phyloP scores from a whole-genome alignment of 2,329 filamentous ascomycete species.

The Pseudomassariella vexata region DNA sequence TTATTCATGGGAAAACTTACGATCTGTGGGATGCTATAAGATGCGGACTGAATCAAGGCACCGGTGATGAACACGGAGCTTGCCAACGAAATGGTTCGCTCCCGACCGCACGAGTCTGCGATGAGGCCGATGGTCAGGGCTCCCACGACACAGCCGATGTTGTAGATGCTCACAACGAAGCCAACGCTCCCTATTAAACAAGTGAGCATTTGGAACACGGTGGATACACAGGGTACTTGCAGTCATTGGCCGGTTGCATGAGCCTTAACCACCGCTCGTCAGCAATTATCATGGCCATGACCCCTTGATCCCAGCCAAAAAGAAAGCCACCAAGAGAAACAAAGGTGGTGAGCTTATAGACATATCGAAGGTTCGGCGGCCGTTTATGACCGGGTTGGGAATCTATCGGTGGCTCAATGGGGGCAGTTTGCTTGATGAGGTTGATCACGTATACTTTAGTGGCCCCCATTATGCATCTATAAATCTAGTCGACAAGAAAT shows the following conservation, averaged over 20 bases:
- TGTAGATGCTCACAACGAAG: constrained; percentile 24
- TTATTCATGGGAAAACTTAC: constrained; percentile 8
- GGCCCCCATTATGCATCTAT: no score
- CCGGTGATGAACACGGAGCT: constrained; percentile 20
- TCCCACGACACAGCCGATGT: constrained; percentile 23
- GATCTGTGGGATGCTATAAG: constrained; percentile 19
- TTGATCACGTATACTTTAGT: no score
- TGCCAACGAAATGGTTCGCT: constrained; percentile 21
- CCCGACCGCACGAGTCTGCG: constrained; percentile 20
- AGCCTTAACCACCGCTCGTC: constrained; percentile 21
- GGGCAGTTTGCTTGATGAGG: constrained; percentile 21
- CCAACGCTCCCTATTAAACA: constrained; percentile 15
- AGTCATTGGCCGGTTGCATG: constrained; percentile 22
- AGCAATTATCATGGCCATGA: constrained; percentile 26
- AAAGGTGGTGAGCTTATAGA: constrained; percentile 22
- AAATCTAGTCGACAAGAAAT: no score
- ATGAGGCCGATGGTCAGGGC: constrained; percentile 21
- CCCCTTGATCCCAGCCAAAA: constrained; percentile 25
- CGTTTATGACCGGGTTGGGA: constrained; percentile 9
- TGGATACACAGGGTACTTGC: constrained; percentile 7
- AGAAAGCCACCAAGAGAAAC: constrained; percentile 22
- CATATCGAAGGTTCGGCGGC: constrained; percentile 20
- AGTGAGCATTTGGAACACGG: neutral
- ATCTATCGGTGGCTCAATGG: constrained; percentile 14
- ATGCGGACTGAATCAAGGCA: constrained; percentile 17